Base-by-base conservation (phyloP, 2,329 filamentous ascomycete species). In the Fusarium abutilonis region DNA sequence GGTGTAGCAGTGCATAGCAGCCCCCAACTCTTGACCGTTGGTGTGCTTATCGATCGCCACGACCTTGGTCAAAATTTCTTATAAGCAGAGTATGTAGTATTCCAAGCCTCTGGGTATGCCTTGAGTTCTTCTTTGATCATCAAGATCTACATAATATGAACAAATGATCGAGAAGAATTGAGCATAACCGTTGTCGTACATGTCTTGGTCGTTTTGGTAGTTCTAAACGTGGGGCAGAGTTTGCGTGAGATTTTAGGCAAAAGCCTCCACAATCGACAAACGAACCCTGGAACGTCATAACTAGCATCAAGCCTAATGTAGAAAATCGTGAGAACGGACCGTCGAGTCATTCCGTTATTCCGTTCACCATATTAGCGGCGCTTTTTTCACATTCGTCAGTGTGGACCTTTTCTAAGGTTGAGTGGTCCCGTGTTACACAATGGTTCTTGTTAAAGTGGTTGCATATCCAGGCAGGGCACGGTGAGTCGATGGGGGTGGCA, bases 221-320 rank as follows among this genome's bases (percentile, higher is more conserved):
- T 19, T 31, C 39, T 21, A 29, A 34, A 46, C 56, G 49, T 60
- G 49, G 56, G 51, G 56, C 19, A 48, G 48, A 14, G 23, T 43
- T 43, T 43, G 40, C 35, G 4, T 29, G 4, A 49, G 50, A 46
- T 52, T 69, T 56, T 69, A 69, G 66, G 66, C 66, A 69, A 60
- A 64, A 52, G 58, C 66, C 47, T 69, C 66, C 66, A 67, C 66
- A 48, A 23, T 42, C 63, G 51, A 34, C 32, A 28, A 38, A 34
- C 32, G 43, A 48, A 50, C 56, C 51, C 57, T 40, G 36, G 35
- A 26, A 50, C 55, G 36, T 59, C 46, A 56, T 36, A 63, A 39
- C 34, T 14, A 34, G 19, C 40, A 17, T 26, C 23, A 43, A 47
- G 31, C 17, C 26, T 31, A 32, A 56, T 45, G 23, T 45, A 29